Evolutionary conservation across 2,329 filamentous ascomycete genomes (phyloP), one percentile per base, ranked within the genome.

Genomic region (Chaetomiaceae sp.): DNA sequence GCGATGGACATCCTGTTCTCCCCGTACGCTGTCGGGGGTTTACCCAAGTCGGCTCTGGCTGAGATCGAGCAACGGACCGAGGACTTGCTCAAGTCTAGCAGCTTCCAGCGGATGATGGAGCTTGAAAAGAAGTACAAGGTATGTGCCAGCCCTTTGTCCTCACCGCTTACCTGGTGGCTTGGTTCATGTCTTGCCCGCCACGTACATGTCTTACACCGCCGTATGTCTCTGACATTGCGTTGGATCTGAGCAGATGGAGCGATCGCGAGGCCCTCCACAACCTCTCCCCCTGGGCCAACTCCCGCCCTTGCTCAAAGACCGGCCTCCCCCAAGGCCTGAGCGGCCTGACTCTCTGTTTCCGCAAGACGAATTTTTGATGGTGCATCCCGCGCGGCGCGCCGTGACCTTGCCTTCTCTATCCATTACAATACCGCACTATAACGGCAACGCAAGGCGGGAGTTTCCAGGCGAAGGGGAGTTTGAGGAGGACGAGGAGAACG

Each of bases 101-200:
- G 73, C 63, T 73, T 82, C 56, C 72, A 80, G 63, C 73, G 70
- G 53, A 82, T 83, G 79, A 70, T 82, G 43, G 77, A 82, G 58
- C 66, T 82, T 45, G 80, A 83, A 62, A 78, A 76, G 62, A 72
- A 71, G 62, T 73, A 70, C 65, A 80, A 79, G 75, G 80, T 82
- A 70, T 69, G 71, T 62, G 42, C 25, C 14, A 16, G 39, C 50
- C 34, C 25, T 40, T 12, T 25, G 30, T n/a, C 14, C 49, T 42
- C 44, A 35, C 53, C 48, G 35, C 50, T 49, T 55, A 49, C 44
- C 44, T 52, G 48, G 34, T 48, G 33, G 34, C 14, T 30, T 33
- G 44, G 23, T 44, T 27, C 50, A 39, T 51, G 31, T 53, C 48
- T 49, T 54, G 54, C 47, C 57, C 53, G 48, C 41, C 47, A 4